Evolutionary conservation across 2,329 filamentous ascomycete species (phyloP).

Genomic region (Cadophora malorum): DNA sequence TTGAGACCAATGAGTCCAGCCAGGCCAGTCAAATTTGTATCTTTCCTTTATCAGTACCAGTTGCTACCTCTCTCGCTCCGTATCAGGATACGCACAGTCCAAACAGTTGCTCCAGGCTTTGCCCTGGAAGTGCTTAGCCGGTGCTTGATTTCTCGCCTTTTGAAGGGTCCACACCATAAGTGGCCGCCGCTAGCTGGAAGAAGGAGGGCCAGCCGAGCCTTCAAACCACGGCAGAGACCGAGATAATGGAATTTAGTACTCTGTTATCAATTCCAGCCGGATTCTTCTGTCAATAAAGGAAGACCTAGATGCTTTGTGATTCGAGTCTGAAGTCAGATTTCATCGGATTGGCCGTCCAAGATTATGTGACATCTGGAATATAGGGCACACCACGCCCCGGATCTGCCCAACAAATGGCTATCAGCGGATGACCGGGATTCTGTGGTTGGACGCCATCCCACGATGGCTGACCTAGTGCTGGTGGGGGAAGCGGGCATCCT

Average conservation of each 20-base stretch:
- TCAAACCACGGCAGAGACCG: background rate
- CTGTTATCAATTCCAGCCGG: slow-evolving; percentile 10
- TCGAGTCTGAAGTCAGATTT: background rate
- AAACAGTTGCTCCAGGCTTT: background rate
- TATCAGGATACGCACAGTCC: background rate
- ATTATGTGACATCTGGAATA: slow-evolving; percentile 17
- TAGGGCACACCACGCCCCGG: slow-evolving; percentile 3
- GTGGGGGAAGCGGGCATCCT: slow-evolving; percentile 30
- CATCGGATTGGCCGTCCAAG: slow-evolving; percentile 1
- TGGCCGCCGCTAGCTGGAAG: slow-evolving; percentile 12
- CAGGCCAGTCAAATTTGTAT: background rate
- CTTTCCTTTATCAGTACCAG: background rate
- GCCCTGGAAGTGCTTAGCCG: background rate
- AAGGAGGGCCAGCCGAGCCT: slow-evolving; percentile 16
- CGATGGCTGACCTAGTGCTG: slow-evolving; percentile 33
- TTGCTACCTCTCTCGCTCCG: background rate
- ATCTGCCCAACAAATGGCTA: slow-evolving; percentile 23
- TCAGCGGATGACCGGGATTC: slow-evolving; percentile 30
- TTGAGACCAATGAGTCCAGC: background rate
- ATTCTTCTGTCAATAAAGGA: background rate
- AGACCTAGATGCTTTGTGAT: background rate
- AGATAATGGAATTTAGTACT: background rate
- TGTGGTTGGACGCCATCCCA: slow-evolving; percentile 34
- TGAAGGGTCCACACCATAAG: slow-evolving; percentile 4
- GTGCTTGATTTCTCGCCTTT: slow-evolving; percentile 14